Conservation (phyloP, 495 filamentous ascomycete genomes). For the Penicillium odoratum region DNA sequence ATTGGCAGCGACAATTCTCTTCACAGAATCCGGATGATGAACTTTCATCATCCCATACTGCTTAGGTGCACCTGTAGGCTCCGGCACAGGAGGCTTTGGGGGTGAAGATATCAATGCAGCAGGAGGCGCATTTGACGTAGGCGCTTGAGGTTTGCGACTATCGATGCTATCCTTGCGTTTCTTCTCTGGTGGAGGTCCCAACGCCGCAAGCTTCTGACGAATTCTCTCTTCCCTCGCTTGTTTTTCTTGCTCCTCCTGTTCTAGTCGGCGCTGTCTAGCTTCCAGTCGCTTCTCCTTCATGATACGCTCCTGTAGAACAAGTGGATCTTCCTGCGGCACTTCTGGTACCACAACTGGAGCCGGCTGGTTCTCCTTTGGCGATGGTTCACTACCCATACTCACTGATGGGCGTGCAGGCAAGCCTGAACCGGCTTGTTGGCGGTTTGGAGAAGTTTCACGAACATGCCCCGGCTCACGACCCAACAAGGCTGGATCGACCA, state of each 20-base stretch:
- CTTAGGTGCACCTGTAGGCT: constrained; percentile 52
- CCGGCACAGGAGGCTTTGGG: constrained; percentile 53
- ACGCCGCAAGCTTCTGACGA: constrained; percentile 72
- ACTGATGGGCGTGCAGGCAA: constrained; percentile 55
- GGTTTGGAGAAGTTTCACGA: constrained; percentile 29
- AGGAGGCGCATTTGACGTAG: constrained; percentile 17
- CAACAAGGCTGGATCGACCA: constrained; percentile 33
- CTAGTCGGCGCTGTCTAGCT: constrained; percentile 73
- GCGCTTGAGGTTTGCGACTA: constrained; percentile 27
- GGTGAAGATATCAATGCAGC: constrained; percentile 39
- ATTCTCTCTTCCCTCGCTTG: constrained; percentile 79
- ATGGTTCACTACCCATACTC: constrained; percentile 38
- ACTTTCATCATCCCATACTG: constrained; percentile 63
- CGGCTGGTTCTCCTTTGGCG: constrained; percentile 39
- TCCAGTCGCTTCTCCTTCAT: constrained; percentile 82
- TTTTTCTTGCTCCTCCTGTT: constrained; percentile 81
- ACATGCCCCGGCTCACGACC: constrained; percentile 25
- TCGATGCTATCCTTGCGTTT: constrained; percentile 46
- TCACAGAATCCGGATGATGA: constrained; percentile 51
- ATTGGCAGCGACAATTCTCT: constrained; percentile 40
- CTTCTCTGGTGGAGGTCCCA: constrained; percentile 66
- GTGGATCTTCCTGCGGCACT: constrained; percentile 54
- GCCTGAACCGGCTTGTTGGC: constrained; percentile 24
- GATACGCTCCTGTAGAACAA: constrained; percentile 72
- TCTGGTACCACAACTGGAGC: constrained; percentile 29